Evolutionary conservation across 2,329 filamentous ascomycete genomes (phyloP), one percentile per base, ranked within the genome.

Genomic region (Sporothrix schenckii): DNA sequence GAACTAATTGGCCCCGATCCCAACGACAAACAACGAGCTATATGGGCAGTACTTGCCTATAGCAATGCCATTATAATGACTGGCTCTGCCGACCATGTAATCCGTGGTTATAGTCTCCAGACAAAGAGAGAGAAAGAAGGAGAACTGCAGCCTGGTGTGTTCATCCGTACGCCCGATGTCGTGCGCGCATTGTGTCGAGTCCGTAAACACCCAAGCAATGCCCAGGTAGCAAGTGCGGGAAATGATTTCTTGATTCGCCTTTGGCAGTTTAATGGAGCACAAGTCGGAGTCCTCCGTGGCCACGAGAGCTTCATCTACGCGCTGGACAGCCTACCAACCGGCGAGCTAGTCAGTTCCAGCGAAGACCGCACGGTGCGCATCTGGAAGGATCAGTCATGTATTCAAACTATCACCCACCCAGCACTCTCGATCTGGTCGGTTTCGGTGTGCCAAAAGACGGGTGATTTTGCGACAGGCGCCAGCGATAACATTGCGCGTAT

Each of bases 221-320:
- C 93, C 21, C 90, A 97, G n/a, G 94, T 99, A 78, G 95, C 94
- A 60, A 97, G 94, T 56, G 94, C 95, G 19, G 92, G 93, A 75
- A 99, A 98, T 77, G 95, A 99, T 77, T 92, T 93, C 39, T 83
- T 94, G 24, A 91, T 99, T 72, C 88, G 94, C 60, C 80, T 98
- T 4, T 99, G 94, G 91, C 95, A 90, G 49, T 77, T 97, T 34
- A 87, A 91, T 68, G 95, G 95, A 0, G 84, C 90, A 66, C 86
- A 92, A 71, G 84, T 97, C 13, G 90, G 86, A 11, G 89, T 94
- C 78, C 84, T 99, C 3, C 87, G 90, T 72, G 95, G 94, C 0
- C 96, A 99, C 76, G 93, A 97, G 70, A 96, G 91, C 77, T 99
- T 97, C 78, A 95, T 99, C 71, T 99, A 99, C 80, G 91, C 92